phyloP scores from a whole-genome alignment of 2,329 filamentous ascomycete species.

The Pseudogymnoascus sp. region DNA sequence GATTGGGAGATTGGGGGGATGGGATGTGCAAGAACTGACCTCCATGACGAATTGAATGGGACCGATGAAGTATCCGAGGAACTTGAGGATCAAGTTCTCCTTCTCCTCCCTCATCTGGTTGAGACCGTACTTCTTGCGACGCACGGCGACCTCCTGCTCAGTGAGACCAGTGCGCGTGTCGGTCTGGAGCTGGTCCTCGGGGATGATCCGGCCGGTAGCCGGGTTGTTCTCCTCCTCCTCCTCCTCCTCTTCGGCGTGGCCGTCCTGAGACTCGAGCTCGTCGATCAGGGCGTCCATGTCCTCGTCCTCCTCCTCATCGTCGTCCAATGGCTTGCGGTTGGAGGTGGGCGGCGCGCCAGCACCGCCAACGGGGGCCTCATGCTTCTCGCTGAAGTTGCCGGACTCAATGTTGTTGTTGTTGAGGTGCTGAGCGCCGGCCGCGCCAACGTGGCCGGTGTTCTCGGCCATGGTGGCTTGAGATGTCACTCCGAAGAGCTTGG shows the following conservation, averaged over 20 bases:
- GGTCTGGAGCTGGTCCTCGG: constrained; percentile 72
- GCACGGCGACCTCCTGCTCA: constrained; percentile 56
- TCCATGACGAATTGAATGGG: constrained; percentile 95
- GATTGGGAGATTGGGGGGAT: not conserved
- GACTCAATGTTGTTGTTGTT: constrained; percentile 60
- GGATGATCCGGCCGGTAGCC: constrained; percentile 52
- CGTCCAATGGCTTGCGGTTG: constrained; percentile 15
- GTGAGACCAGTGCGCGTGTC: constrained; percentile 67
- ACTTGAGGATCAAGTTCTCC: constrained; percentile 77
- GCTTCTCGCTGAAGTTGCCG: constrained; percentile 60
- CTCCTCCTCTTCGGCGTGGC: constrained; percentile 57
- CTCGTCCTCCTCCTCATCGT: constrained; percentile 68
- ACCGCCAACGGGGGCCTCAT: constrained; percentile 28
- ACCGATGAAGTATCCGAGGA: constrained; percentile 73
- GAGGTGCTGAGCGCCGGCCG: constrained; percentile 31
- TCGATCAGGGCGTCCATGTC: constrained; percentile 83
- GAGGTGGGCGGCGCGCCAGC: constrained; percentile 28
- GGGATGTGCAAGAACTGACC: constrained; percentile 41
- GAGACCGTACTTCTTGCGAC: constrained; percentile 67
- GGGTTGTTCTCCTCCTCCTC: constrained; percentile 46
- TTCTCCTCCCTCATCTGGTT: constrained; percentile 92
- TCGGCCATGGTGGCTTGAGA: not conserved
- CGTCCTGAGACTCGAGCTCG: constrained; percentile 77
- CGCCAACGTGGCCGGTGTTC: constrained; percentile 13
- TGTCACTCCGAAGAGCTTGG: not conserved